Percentiles rank a stretch among this genome's conserved stretches.
Evolutionary conservation across 805 yeast genomes (phyloP).

Genomic region (Kluyveromyces lactis): DNA sequence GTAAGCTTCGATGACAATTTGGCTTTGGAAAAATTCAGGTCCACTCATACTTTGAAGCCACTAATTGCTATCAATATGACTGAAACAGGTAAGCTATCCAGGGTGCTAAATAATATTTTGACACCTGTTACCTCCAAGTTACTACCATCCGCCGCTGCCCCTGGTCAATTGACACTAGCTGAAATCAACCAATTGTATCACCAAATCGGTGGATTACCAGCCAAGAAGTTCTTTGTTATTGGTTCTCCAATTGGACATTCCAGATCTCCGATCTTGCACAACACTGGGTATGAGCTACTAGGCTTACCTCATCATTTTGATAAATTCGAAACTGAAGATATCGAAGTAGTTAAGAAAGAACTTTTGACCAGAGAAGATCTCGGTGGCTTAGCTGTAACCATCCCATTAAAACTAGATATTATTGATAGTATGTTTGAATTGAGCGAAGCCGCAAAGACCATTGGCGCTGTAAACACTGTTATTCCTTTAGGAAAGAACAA

Average conservation of each 20-base stretch:
- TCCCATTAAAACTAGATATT: conserved; percentile 82
- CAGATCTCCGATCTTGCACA: conserved; percentile 81
- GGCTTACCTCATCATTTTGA: conserved; percentile 71
- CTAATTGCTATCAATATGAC: conserved; percentile 83
- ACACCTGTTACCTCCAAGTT: conserved; percentile 77
- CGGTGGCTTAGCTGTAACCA: conserved; percentile 95
- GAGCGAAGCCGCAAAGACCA: conserved; percentile 65
- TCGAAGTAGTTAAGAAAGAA: conserved; percentile 43
- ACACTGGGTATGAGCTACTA: conserved; percentile 63
- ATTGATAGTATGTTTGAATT: conserved; percentile 57
- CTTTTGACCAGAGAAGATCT: conserved; percentile 45
- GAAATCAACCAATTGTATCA: conserved; percentile 52
- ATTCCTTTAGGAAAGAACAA: conserved; percentile 42
- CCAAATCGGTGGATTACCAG: conserved; percentile 52
- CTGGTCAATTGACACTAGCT: conserved; percentile 64
- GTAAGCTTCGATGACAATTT: conserved; percentile 56
- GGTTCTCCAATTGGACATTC: conserved; percentile 84
- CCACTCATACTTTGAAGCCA: conserved; percentile 44
- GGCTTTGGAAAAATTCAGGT: conserved; percentile 60
- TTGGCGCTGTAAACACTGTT: conserved; percentile 94
- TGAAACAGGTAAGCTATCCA: conserved; percentile 62
- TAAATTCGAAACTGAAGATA: conserved; percentile 60
- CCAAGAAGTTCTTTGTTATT: conserved; percentile 59
- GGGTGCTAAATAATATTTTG: conserved; percentile 63
- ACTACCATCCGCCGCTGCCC: conserved; percentile 68